phyloP scores from a whole-genome alignment of 176 grass and related monocot genomes.

The Bromus sterilis region DNA sequence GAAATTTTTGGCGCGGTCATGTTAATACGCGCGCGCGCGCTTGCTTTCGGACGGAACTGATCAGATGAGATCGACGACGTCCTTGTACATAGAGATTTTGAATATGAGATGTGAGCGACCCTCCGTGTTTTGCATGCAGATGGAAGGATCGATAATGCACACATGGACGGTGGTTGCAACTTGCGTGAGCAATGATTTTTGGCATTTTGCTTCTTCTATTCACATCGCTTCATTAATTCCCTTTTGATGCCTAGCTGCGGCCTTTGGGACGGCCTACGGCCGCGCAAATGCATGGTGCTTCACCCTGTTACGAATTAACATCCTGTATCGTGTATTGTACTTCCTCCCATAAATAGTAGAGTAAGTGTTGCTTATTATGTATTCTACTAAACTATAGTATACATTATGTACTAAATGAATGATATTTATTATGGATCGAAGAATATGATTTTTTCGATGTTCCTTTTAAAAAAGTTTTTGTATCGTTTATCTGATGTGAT shows the following conservation, averaged over 20 bases:
- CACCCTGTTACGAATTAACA: background rate
- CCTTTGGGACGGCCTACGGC: background rate
- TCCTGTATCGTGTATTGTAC: too few relatives aligned
- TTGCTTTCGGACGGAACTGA: background rate
- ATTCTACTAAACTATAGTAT: too few relatives aligned
- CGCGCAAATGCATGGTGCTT: background rate
- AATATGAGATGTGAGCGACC: conserved; percentile 10
- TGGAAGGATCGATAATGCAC: background rate
- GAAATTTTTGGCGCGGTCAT: conserved; percentile 7
- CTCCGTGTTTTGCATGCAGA: background rate
- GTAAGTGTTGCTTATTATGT: too few relatives aligned
- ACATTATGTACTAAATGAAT: too few relatives aligned
- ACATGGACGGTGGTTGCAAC: background rate
- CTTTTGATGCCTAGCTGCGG: background rate
- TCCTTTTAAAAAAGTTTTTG: too few relatives aligned
- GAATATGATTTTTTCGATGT: too few relatives aligned
- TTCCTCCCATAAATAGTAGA: too few relatives aligned
- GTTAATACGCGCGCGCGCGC: too few relatives aligned
- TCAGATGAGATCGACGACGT: background rate
- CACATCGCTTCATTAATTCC: conserved; percentile 12
- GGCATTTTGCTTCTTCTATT: conserved; percentile 7
- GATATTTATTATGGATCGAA: too few relatives aligned
- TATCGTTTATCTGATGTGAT: too few relatives aligned
- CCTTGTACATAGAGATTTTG: conserved; percentile 50
- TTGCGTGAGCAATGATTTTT: background rate